phyloP scores from a whole-genome alignment of 1,284 basidiomycete genomes.

The Apiotrichum laibachii region DNA sequence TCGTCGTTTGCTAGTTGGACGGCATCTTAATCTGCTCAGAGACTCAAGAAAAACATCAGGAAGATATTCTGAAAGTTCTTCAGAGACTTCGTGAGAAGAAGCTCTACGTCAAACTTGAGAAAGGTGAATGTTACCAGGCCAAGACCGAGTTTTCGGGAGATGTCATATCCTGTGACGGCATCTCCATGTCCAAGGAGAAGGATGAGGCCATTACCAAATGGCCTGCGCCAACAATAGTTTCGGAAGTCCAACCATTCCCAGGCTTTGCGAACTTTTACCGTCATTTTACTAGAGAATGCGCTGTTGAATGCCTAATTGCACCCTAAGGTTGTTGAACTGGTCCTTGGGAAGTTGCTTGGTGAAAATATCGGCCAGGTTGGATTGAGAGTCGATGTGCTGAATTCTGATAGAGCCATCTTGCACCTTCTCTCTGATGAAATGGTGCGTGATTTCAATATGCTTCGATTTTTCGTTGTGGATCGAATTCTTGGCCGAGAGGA shows the following conservation, averaged over 20 bases:
- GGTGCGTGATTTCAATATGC: too few relatives aligned
- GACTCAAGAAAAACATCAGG: slow-evolving; percentile 46
- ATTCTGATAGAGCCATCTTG: too few relatives aligned
- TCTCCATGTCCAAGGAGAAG: slow-evolving; percentile 48
- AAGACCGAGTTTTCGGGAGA: slow-evolving; percentile 35
- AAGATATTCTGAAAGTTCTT: slow-evolving; percentile 46
- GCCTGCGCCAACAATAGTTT: too few relatives aligned
- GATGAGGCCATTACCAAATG: too few relatives aligned
- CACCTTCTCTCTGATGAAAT: too few relatives aligned
- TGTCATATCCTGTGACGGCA: background rate
- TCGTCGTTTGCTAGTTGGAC: slow-evolving; percentile 45
- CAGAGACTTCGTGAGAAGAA: slow-evolving; percentile 38
- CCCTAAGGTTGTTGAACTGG: too few relatives aligned
- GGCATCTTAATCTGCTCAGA: slow-evolving; percentile 53
- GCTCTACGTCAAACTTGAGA: slow-evolving; percentile 50
- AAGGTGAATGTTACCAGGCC: slow-evolving; percentile 50
- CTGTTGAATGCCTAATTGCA: too few relatives aligned
- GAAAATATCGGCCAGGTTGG: too few relatives aligned
- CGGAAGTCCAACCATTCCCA: slow-evolving; percentile 47
- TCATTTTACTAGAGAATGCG: slow-evolving; percentile 51
- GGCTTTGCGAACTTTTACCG: slow-evolving; percentile 52
- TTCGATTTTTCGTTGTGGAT: too few relatives aligned
- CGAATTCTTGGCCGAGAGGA: too few relatives aligned
- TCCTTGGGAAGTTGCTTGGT: too few relatives aligned
- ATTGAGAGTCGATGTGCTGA: too few relatives aligned